A percentile compares a stretch with the other conserved stretches of the same genome.
Evolutionary conservation across 1,139 yeast species (phyloP).

Genomic region (Pichia sp.): DNA sequence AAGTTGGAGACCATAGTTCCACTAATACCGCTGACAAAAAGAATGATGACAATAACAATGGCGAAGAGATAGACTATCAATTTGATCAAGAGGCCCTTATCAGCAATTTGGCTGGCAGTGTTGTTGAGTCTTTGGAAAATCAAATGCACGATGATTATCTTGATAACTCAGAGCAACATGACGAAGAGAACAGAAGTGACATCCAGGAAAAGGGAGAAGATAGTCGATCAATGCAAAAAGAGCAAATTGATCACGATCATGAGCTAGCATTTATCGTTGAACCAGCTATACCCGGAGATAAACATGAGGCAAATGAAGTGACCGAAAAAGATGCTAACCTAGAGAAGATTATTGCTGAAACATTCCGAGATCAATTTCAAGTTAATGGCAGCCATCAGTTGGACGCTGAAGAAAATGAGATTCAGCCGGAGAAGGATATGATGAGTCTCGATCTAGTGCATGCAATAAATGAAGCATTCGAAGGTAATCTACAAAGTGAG

Average conservation of each 20-base stretch:
- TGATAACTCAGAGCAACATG: not conserved
- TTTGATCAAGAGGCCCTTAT: conserved; percentile 12
- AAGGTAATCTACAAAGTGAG: conserved; percentile 6
- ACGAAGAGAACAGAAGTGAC: not conserved
- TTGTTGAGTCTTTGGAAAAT: conserved; percentile 10
- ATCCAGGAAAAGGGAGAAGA: not conserved
- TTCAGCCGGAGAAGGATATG: conserved; percentile 10
- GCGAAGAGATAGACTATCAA: not conserved
- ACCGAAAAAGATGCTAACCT: conserved; percentile 12
- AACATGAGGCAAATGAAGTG: not conserved
- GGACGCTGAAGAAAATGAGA: not conserved
- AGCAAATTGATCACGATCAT: not conserved
- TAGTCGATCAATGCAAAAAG: not conserved
- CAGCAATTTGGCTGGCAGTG: conserved; percentile 8
- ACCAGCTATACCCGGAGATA: not conserved
- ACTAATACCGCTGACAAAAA: not conserved
- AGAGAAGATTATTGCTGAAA: conserved; percentile 21
- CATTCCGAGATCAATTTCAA: conserved; percentile 15
- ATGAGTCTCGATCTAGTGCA: conserved; percentile 16
- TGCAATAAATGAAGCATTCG: conserved; percentile 16
- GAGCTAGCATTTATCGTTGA: not conserved
- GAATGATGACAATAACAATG: not conserved
- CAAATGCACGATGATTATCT: not conserved
- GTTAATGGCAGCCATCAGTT: not conserved
- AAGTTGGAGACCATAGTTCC: not conserved